Evolutionary conservation across 225 moss, liverwort and hornwort species (phyloP).

Genomic region (Takakia lepidozioides): DNA sequence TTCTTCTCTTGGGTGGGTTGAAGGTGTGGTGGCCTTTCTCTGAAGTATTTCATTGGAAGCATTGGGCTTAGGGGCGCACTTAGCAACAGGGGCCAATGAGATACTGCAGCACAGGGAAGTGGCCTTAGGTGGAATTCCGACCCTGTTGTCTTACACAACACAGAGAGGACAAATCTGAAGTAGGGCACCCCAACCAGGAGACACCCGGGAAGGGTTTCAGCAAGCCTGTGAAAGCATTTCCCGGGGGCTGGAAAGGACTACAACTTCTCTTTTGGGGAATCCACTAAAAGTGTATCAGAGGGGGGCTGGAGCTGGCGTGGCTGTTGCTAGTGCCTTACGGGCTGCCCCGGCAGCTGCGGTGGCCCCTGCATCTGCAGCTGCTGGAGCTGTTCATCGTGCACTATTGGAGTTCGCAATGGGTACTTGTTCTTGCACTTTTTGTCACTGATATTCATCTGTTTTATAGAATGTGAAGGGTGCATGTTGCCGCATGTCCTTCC

Average conservation of each 20-base stretch:
- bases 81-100: slow-evolving; percentile 42
- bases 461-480: neutral
- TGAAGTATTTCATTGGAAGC: slow-evolving; percentile 46
- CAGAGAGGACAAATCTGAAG: slow-evolving; percentile 32
- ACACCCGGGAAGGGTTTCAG: slow-evolving; percentile 49
- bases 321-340: slow-evolving; percentile 43
- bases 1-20: too few species aligned
- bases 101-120: slow-evolving; percentile 42
- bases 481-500: neutral
- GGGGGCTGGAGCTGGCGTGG: slow-evolving; percentile 42
- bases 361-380: slow-evolving; percentile 49
- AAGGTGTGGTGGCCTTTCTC: slow-evolving; percentile 48
- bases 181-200: slow-evolving; percentile 38
- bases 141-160: slow-evolving; percentile 8
- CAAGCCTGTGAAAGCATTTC: slow-evolving; percentile 57
- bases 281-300: slow-evolving; percentile 48
- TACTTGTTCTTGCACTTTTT: slow-evolving; percentile 6
- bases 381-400: slow-evolving; percentile 41
- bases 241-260: slow-evolving; percentile 42
- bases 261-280: slow-evolving; percentile 39
- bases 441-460: too few species aligned
- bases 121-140: slow-evolving; percentile 29
- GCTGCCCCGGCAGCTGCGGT: slow-evolving; percentile 50
- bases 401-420: slow-evolving; percentile 49
- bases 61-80: slow-evolving; percentile 46